Percentiles rank a stretch among this genome's conserved stretches.
These are phyloP conservation scores for Golubevia sp. DNA, from an alignment of 1,284 basidiomycete genomes.

Conservation along the genomic window DNA sequence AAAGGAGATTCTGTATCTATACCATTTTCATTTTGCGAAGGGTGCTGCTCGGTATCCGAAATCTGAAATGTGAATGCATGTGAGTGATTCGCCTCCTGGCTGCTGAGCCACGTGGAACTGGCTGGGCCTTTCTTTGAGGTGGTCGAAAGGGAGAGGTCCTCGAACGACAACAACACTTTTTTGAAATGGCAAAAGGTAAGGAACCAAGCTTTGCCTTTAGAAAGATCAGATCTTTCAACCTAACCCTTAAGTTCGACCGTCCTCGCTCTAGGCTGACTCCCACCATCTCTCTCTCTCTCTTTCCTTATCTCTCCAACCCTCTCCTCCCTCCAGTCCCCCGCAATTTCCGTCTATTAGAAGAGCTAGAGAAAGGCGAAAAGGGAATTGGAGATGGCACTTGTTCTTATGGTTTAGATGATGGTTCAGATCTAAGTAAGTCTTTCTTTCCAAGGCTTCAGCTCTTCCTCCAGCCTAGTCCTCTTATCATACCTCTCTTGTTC, in stretches of 20 bases:
- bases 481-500: background rate
- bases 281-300: constrained; percentile 14
- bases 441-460: background rate
- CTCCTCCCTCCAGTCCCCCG: constrained; percentile 75
- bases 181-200: no score
- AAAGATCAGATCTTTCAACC: no score
- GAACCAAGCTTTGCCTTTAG: no score
- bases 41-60: no score
- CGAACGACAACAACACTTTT: no score
- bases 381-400: constrained; percentile 97
- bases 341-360: constrained; percentile 85
- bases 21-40: no score
- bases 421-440: constrained; percentile 51
- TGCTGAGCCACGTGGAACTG: no score
- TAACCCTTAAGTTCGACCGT: background rate
- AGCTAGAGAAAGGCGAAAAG: constrained; percentile 99
- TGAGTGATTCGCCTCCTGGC: no score
- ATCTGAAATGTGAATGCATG: no score
- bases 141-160: no score
- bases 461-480: background rate
- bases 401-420: constrained; percentile 74
- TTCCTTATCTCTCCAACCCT: constrained; percentile 14
- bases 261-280: background rate
- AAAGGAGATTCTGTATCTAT: no score
- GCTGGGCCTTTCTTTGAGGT: no score